Evolutionary conservation across 2,329 filamentous ascomycete genomes (phyloP).

Genomic region (Alternaria metachromatica): DNA sequence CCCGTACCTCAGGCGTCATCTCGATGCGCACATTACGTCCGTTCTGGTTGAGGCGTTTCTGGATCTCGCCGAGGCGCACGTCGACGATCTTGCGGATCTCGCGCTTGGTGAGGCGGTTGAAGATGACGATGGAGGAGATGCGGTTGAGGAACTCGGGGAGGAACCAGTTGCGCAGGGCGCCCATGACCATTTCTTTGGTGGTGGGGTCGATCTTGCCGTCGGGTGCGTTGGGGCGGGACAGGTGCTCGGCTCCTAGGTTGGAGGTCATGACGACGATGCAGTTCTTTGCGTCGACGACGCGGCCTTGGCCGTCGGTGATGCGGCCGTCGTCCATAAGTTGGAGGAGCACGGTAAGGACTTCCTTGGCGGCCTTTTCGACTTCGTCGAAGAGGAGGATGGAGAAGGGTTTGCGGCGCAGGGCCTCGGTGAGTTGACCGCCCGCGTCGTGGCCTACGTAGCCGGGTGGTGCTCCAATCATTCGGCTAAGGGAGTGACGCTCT

Average conservation of each 20-base stretch:
- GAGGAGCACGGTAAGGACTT: constrained; percentile 94
- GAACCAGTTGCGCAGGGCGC: constrained; percentile 91
- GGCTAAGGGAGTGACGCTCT: constrained; percentile 90
- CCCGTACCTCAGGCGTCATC: constrained; percentile 84
- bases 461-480: constrained; percentile 97
- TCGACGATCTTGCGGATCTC: constrained; percentile 98
- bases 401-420: constrained; percentile 91
- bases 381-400: constrained; percentile 98
- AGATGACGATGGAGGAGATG: constrained; percentile 95
- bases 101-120: constrained; percentile 88
- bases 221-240: constrained; percentile 77
- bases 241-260: constrained; percentile 92
- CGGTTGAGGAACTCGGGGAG: constrained; percentile 98
- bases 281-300: constrained; percentile 93
- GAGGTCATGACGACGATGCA: constrained; percentile 99
- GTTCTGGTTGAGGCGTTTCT: constrained; percentile 86
- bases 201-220: constrained; percentile 86
- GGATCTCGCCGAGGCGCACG: constrained; percentile 83
- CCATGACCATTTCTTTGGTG: constrained; percentile 89
- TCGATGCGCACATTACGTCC: constrained; percentile 83
- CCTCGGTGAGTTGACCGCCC: constrained; percentile 94
- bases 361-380: constrained; percentile 98
- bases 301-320: constrained; percentile 96
- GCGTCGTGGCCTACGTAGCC: constrained; percentile 97
- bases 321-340: constrained; percentile 99